phyloP scores from a whole-genome alignment of 2,329 filamentous ascomycete genomes.

The Venturia nashicola region DNA sequence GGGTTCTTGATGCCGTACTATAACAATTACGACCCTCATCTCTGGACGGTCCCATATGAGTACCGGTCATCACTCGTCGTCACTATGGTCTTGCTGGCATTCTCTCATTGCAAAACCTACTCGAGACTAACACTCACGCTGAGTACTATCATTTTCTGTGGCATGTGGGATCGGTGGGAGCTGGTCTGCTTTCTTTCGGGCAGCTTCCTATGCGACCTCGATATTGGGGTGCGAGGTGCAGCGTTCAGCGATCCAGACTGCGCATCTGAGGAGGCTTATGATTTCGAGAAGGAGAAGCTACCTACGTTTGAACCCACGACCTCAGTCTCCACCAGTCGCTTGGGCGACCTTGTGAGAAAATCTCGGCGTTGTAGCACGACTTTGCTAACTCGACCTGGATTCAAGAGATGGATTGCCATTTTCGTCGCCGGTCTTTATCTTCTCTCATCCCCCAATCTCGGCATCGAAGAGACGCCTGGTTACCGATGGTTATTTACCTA shows the following conservation, averaged over 20 bases:
- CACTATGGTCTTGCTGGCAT: conserved; percentile 40
- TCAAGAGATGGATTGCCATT: conserved; percentile 14
- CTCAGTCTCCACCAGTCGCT: background rate
- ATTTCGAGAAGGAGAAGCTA: background rate
- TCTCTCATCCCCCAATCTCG: conserved; percentile 28
- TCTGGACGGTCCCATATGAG: conserved; percentile 53
- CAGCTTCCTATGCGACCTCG: conserved; percentile 4
- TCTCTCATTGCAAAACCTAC: conserved; percentile 13
- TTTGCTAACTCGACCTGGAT: background rate
- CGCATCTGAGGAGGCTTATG: background rate
- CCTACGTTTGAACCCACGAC: background rate
- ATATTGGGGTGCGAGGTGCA: background rate
- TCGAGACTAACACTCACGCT: background rate
- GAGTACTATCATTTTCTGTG: conserved; percentile 5
- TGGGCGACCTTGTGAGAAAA: background rate
- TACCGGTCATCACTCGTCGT: conserved; percentile 46
- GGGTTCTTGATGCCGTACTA: conserved; percentile 10
- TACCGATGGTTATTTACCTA: conserved; percentile 13
- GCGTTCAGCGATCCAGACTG: background rate
- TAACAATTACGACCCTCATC: conserved; percentile 40
- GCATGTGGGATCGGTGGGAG: conserved; percentile 10
- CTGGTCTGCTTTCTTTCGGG: conserved; percentile 9
- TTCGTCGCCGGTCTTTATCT: conserved; percentile 31
- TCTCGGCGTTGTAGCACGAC: background rate
- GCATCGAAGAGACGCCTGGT: conserved; percentile 29